These are phyloP conservation scores for Suillus subalutaceus DNA, from an alignment of 768 basidiomycete genomes.

Conservation along the genomic window DNA sequence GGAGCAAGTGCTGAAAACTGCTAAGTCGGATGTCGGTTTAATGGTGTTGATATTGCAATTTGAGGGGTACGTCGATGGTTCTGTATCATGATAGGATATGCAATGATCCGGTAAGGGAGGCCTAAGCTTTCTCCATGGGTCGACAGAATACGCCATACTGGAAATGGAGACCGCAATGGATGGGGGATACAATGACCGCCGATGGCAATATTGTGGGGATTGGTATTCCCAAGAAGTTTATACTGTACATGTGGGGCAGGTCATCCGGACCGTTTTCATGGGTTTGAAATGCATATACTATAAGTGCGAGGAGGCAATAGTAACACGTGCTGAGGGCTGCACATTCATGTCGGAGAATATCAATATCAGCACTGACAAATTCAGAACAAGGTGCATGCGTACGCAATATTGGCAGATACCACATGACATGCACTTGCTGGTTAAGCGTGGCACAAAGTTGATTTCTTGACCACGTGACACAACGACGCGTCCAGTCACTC, in stretches of 20 bases:
- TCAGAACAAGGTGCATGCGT: neutral
- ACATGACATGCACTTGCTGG: neutral
- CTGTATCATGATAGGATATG: neutral
- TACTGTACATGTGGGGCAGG: neutral
- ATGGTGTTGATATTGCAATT: neutral
- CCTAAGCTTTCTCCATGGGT: neutral
- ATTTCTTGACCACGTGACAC: slow-evolving; percentile 30
- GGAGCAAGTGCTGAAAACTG: neutral
- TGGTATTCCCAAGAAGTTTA: neutral
- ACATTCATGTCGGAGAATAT: too few relatives aligned
- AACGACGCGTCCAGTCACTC: slow-evolving; percentile 3
- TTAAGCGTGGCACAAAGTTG: slow-evolving; percentile 14
- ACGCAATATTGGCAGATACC: neutral
- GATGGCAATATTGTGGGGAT: neutral
- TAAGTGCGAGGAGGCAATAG: neutral
- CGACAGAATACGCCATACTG: neutral
- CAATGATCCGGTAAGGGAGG: neutral
- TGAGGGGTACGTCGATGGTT: too few relatives aligned
- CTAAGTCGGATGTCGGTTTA: neutral
- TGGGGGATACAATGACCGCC: neutral
- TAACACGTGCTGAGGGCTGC: neutral
- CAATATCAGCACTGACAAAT: neutral
- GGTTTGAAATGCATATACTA: neutral
- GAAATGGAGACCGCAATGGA: neutral
- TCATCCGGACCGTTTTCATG: neutral